A percentile compares a stretch with the other conserved stretches of the same genome.
Conservation (phyloP, 306 rosid species). For the Castanea mollissima region DNA sequence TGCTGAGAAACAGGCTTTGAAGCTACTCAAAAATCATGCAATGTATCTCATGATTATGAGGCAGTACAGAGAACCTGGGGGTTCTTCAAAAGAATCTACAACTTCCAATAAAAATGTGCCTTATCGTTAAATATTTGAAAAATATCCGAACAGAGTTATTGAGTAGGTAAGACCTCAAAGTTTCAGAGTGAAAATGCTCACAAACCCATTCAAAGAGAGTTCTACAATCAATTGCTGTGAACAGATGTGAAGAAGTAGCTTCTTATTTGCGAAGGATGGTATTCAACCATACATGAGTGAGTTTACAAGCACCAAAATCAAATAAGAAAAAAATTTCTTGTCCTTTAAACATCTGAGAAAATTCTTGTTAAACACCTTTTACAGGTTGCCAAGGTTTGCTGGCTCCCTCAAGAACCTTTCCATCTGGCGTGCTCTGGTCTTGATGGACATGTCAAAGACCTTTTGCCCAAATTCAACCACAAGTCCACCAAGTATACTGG, state of each 20-base stretch:
- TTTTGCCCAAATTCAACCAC: conserved; percentile 74
- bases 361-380: conserved; percentile 23
- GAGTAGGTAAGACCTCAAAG: not conserved
- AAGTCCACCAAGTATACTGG: conserved; percentile 85
- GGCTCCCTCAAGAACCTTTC: conserved; percentile 93
- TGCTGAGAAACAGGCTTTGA: not conserved
- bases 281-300: conserved; percentile 40
- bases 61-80: not conserved
- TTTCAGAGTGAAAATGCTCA: not conserved
- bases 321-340: conserved; percentile 26
- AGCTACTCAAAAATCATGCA: not conserved
- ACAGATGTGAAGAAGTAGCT: conserved; percentile 27
- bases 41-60: not conserved
- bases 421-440: conserved; percentile 83
- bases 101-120: not conserved
- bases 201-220: not conserved
- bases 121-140: not conserved
- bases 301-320: conserved; percentile 30
- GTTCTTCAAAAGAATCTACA: not conserved
- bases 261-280: conserved; percentile 68
- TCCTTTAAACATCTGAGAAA: conserved; percentile 19
- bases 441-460: conserved; percentile 90
- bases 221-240: conserved; percentile 13
- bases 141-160: not conserved
- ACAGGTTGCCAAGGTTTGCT: conserved; percentile 39